phyloP scores from a whole-genome alignment of 2,329 filamentous ascomycete species.

The Botrytis aclada region DNA sequence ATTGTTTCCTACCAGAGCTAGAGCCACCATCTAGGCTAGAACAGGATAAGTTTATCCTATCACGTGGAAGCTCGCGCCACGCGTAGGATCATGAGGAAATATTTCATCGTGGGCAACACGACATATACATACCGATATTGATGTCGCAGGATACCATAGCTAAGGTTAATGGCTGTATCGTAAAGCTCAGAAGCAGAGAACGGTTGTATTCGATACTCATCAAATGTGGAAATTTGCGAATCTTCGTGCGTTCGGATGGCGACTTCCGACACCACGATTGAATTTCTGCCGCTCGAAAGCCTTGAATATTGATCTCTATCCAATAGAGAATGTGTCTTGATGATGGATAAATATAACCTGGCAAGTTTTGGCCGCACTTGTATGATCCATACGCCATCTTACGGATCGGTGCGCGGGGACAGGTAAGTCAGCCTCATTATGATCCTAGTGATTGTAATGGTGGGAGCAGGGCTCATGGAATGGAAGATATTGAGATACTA shows the following conservation, averaged over 20 bases:
- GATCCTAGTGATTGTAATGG: neutral
- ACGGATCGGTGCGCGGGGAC: neutral
- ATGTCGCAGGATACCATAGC: too few relatives aligned
- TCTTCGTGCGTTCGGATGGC: too few relatives aligned
- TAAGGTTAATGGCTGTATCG: too few relatives aligned
- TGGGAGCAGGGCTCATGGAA: neutral
- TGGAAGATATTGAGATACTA: neutral
- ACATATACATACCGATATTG: too few relatives aligned
- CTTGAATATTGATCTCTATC: neutral
- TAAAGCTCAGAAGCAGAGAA: too few relatives aligned
- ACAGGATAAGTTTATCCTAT: neutral
- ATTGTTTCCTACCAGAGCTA: neutral
- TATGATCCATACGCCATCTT: neutral
- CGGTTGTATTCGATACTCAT: neutral
- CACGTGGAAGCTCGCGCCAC: too few relatives aligned
- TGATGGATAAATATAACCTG: neutral
- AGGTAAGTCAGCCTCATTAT: neutral
- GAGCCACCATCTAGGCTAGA: accelerated
- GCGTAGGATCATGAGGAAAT: too few relatives aligned
- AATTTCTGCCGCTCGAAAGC: too few relatives aligned
- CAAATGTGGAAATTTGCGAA: too few relatives aligned
- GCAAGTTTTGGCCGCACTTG: neutral
- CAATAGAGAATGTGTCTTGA: neutral
- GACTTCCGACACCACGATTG: too few relatives aligned
- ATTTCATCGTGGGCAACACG: too few relatives aligned